A percentile compares a stretch with the other conserved stretches of the same genome.
These are phyloP conservation scores for Graphilbum ipis-grandicollis DNA, from an alignment of 2,329 filamentous ascomycete genomes.

Conservation along the genomic window DNA sequence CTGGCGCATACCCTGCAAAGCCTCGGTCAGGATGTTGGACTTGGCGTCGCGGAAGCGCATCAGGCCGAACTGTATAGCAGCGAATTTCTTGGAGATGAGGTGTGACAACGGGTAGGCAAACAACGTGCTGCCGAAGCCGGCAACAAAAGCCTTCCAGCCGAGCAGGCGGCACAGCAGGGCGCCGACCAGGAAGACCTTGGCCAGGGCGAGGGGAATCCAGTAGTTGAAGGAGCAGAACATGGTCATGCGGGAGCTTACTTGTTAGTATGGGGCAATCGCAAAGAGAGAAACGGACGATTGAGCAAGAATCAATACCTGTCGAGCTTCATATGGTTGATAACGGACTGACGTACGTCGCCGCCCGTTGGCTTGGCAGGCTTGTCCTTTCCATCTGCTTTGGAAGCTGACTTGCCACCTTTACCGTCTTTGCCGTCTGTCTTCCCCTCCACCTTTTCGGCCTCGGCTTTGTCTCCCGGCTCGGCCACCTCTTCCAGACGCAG, in stretches of 20 bases:
- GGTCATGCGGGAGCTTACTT: slow-evolving; percentile 12
- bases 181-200: slow-evolving; percentile 17
- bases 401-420: slow-evolving; percentile 1
- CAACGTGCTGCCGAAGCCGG: slow-evolving; percentile 13
- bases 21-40: slow-evolving; percentile 17
- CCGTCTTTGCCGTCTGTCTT: background rate
- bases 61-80: slow-evolving; percentile 15
- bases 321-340: slow-evolving; percentile 20
- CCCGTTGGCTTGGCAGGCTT: too few relatives aligned
- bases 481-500: slow-evolving; percentile 17
- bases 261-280: slow-evolving; percentile 2
- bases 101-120: slow-evolving; percentile 15
- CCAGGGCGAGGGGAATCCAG: slow-evolving; percentile 17
- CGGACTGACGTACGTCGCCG: slow-evolving; percentile 15
- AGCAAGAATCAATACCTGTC: slow-evolving; percentile 11
- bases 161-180: slow-evolving; percentile 14
- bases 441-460: background rate
- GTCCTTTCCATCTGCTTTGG: slow-evolving; percentile 1
- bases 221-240: slow-evolving; percentile 17
- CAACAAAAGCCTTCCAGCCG: slow-evolving; percentile 16
- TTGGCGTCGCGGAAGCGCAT: slow-evolving; percentile 20
- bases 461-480: slow-evolving; percentile 6
- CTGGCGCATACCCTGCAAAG: slow-evolving; percentile 19
- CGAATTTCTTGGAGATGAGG: slow-evolving; percentile 14
- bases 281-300: too few relatives aligned